Percentiles rank a stretch among this genome's conserved stretches.
These are phyloP conservation scores for Ceratocystis eucalypticola DNA, from an alignment of 2,329 filamentous ascomycete genomes.

Conservation along the genomic window DNA sequence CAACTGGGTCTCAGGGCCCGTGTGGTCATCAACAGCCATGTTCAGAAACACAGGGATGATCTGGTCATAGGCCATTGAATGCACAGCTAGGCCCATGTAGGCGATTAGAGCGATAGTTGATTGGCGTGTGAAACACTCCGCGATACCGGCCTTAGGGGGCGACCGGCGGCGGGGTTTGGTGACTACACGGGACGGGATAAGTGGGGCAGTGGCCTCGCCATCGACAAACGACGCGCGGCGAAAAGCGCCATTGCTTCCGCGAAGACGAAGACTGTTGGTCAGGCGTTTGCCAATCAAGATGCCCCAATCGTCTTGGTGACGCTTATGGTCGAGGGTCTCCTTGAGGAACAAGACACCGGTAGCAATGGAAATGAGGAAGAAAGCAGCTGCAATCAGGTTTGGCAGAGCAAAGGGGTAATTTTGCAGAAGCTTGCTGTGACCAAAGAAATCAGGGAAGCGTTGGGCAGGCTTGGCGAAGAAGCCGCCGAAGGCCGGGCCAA, in stretches of 20 bases:
- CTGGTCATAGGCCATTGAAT: constrained; percentile 76
- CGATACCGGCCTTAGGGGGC: constrained; percentile 30
- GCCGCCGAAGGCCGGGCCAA: constrained; percentile 79
- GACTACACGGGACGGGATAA: constrained; percentile 31
- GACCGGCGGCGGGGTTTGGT: constrained; percentile 20
- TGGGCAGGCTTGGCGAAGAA: constrained; percentile 69
- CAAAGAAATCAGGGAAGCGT: constrained; percentile 60
- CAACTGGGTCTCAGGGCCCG: constrained; percentile 44
- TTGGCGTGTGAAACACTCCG: constrained; percentile 59
- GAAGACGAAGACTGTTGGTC: constrained; percentile 27
- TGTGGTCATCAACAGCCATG: constrained; percentile 43
- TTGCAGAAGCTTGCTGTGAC: constrained; percentile 52
- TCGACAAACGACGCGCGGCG: constrained; percentile 39
- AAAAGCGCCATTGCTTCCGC: constrained; percentile 23
- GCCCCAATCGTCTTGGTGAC: constrained; percentile 58
- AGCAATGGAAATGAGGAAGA: constrained; percentile 66
- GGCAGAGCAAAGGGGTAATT: constrained; percentile 72
- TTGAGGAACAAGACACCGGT: constrained; percentile 67
- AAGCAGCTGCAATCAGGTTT: constrained; percentile 60
- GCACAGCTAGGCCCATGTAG: constrained; percentile 70
- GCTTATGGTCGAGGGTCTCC: constrained; percentile 69
- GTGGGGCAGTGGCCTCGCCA: constrained; percentile 42
- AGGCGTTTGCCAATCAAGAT: constrained; percentile 58
- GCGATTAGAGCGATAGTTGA: constrained; percentile 60
- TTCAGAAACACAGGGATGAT: constrained; percentile 80